Evolutionary conservation across 2,329 filamentous ascomycete genomes (phyloP).

Genomic region (Monilinia vaccinii-corymbosi): DNA sequence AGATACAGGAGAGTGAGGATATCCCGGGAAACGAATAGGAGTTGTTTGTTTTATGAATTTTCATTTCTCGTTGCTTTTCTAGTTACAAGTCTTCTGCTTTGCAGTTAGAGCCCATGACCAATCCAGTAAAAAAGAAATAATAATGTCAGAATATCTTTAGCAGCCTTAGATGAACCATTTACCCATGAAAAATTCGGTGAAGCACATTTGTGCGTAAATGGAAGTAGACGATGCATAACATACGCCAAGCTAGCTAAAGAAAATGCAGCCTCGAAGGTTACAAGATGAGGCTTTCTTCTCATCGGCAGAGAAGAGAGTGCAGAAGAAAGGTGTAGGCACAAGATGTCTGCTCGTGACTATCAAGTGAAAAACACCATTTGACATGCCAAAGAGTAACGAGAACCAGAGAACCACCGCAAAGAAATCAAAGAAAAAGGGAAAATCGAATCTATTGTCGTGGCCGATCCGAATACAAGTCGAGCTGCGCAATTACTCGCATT

Average conservation of each 20-base stretch:
- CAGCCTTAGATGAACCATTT: background rate
- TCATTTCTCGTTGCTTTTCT: conserved; percentile 20
- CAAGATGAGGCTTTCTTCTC: conserved; percentile 6
- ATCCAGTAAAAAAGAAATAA: conserved; percentile 17
- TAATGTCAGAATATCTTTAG: conserved; percentile 14
- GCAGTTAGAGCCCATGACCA: conserved; percentile 14
- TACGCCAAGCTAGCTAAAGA: conserved; percentile 3
- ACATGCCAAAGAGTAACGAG: conserved; percentile 15
- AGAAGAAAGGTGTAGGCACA: conserved; percentile 24
- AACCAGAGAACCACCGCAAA: conserved; percentile 18
- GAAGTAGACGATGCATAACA: conserved; percentile 3
- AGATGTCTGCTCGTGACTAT: conserved; percentile 23
- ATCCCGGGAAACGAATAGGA: background rate
- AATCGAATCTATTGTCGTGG: conserved; percentile 22
- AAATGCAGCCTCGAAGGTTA: conserved; percentile 7
- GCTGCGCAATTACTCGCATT: conserved; percentile 27
- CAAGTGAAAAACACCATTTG: conserved; percentile 22
- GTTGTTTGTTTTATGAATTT: conserved; percentile 10
- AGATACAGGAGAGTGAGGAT: background rate
- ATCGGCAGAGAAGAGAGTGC: conserved; percentile 14
- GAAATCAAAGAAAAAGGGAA: conserved; percentile 16
- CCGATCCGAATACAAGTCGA: conserved; percentile 27
- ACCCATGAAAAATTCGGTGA: background rate
- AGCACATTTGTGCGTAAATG: conserved; percentile 7
- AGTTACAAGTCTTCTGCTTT: conserved; percentile 22